Conservation (phyloP, 345 rosid species). For the Eucalyptus tenuipes region DNA sequence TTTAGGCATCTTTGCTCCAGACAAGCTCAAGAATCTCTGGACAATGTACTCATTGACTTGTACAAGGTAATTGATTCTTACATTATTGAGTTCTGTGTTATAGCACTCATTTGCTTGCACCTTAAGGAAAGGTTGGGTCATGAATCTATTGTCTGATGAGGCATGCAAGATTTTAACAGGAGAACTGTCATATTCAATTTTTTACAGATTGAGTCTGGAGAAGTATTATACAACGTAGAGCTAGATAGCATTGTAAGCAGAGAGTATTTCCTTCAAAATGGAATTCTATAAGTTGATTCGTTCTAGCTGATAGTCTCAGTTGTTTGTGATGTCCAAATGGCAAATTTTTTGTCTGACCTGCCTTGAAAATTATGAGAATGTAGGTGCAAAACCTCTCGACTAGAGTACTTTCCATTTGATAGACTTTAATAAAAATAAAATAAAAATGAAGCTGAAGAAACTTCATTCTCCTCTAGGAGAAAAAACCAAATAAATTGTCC, state of each 20-base stretch:
- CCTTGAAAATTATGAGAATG: neutral
- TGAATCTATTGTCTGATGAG: neutral
- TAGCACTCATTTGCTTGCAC: neutral
- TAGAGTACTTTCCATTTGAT: neutral
- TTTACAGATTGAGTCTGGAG: neutral
- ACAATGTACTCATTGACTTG: conserved; percentile 86
- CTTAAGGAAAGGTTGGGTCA: neutral
- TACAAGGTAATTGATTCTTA: conserved; percentile 44
- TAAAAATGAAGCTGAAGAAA: neutral
- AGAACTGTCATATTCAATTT: neutral
- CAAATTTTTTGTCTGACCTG: neutral
- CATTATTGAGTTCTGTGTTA: neutral
- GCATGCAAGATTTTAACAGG: neutral
- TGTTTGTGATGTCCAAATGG: neutral
- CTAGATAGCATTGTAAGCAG: neutral
- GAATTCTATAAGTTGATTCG: neutral
- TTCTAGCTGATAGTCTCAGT: neutral
- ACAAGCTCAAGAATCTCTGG: conserved; percentile 90
- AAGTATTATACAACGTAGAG: neutral
- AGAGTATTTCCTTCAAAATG: neutral
- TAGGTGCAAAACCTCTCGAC: neutral
- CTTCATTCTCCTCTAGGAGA: neutral
- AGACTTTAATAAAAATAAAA: neutral
- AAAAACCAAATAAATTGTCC: neutral
- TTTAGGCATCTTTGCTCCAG: conserved; percentile 72